A percentile compares a stretch with the other conserved stretches of the same genome.
Evolutionary conservation across 2,329 filamentous ascomycete species (phyloP).

Genomic region (Pseudonectria foliicola): DNA sequence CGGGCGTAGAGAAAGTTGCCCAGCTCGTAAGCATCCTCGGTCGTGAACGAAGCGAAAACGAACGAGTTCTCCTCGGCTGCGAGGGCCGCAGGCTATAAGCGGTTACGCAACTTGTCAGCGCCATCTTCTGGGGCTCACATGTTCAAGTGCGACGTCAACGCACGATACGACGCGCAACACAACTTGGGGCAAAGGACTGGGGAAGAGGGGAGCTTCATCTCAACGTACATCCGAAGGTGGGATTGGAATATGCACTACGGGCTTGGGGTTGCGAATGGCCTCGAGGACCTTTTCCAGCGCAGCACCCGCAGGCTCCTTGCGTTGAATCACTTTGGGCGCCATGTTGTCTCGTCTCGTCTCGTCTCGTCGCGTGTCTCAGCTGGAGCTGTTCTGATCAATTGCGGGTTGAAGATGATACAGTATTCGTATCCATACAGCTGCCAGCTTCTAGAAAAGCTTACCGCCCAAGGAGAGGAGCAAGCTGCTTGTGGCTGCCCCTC

Average conservation of each 20-base stretch:
- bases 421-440: too few species aligned
- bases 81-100: constrained; percentile 20
- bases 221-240: constrained; percentile 16
- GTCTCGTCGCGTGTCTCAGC: too few species aligned
- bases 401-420: too few species aligned
- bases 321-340: too few species aligned
- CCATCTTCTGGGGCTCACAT: background rate
- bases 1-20: constrained; percentile 57
- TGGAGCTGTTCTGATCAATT: too few species aligned
- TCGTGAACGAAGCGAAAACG: constrained; percentile 48
- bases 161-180: background rate
- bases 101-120: background rate
- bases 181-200: too few species aligned
- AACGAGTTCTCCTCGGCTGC: constrained; percentile 36
- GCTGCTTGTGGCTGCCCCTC: too few species aligned
- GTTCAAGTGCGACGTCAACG: background rate
- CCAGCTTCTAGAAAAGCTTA: too few species aligned
- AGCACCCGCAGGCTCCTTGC: constrained; percentile 1
- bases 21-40: constrained; percentile 57
- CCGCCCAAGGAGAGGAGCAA: too few species aligned
- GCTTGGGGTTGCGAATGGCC: constrained; percentile 9
- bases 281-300: constrained; percentile 16
- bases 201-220: background rate
- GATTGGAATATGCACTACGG: constrained; percentile 8
- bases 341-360: too few species aligned